phyloP scores from a whole-genome alignment of 2,329 filamentous ascomycete species.

The Aspergillus luchuensis region DNA sequence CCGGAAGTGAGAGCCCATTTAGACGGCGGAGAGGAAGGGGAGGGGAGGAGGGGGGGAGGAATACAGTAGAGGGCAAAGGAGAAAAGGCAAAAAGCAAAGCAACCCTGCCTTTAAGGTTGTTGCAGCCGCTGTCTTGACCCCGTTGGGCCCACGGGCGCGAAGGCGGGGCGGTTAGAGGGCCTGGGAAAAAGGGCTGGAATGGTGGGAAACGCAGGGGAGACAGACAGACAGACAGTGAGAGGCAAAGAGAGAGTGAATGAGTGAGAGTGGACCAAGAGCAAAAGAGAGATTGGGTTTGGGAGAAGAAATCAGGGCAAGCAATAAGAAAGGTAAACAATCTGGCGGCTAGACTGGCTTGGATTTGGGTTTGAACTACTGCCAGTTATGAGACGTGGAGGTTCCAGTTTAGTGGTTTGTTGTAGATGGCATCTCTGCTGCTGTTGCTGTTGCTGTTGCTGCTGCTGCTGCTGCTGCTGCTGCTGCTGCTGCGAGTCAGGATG shows the following conservation, averaged over 20 bases:
- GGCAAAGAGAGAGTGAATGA: too few relatives aligned
- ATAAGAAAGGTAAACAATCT: background rate
- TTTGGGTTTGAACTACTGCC: background rate
- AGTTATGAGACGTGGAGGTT: background rate
- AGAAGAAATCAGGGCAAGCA: constrained; percentile 1
- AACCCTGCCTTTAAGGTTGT: constrained; percentile 27
- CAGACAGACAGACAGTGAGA: too few relatives aligned
- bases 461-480: background rate
- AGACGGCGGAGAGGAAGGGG: background rate
- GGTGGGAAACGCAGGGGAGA: background rate
- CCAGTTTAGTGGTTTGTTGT: background rate
- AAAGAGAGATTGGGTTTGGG: background rate
- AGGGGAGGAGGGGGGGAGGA: background rate
- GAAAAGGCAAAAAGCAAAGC: constrained; percentile 4
- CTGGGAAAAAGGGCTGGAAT: background rate
- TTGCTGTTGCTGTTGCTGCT: background rate
- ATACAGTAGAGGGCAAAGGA: background rate
- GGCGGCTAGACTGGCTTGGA: background rate
- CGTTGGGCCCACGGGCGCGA: constrained; percentile 28
- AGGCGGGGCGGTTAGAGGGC: constrained; percentile 23
- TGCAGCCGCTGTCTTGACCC: constrained; percentile 28
- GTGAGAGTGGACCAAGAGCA: too few relatives aligned
- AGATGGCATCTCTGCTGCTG: background rate
- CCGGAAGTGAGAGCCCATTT: background rate
- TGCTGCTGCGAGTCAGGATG: background rate